Evolutionary conservation across 129 eudicot genomes (phyloP), one percentile per base, ranked within the genome.

Genomic region (Lactuca saligna): DNA sequence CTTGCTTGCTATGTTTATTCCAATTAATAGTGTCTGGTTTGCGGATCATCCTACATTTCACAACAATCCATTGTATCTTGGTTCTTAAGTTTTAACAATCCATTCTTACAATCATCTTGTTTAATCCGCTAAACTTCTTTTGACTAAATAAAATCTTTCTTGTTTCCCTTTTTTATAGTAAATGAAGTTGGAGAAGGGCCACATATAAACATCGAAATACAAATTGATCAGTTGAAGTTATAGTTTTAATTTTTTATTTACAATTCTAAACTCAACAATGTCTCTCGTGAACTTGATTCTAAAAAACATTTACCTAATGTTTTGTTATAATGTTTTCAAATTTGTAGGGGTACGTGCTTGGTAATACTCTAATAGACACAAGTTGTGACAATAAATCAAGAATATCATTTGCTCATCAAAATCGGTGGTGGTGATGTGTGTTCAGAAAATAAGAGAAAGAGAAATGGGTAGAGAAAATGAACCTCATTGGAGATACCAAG

Each of bases 331-430:
- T 6, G 3, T 6, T 33, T 59, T 59, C 16, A 16, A 33, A 59
- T 25, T 5, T 46, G 15, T 55, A 71, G 75, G 75, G 75, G 12
- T 71, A 58, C 68, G 11, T 71, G 31, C 68, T 70, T 57, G 75
- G 75, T 33, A 71, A 71, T 46, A 68, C 75, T 42, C n/a, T 46
- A 11, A 46, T n/a, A 9, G 51, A 46, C 51, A 11, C n/a, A 10
- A 46, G 11, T 46, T n/a, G 51, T 10, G 51, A 46, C 51, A 10
- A 10, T 10, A 46, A 46, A 3, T 46, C 51, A 46, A 46, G n/a
- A 46, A 46, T 46, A n/a, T 15, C 51, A 46, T 46, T 46, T 46
- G n/a, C n/a, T 46, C 51, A 46, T 46, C 48, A 50, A 20, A 20
- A 20, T 20, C 20, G 0, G 20, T 20, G 20, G 20, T 20, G 20